Base-by-base conservation (phyloP, 805 yeast genomes). In the Priceomyces fermenticarens region DNA sequence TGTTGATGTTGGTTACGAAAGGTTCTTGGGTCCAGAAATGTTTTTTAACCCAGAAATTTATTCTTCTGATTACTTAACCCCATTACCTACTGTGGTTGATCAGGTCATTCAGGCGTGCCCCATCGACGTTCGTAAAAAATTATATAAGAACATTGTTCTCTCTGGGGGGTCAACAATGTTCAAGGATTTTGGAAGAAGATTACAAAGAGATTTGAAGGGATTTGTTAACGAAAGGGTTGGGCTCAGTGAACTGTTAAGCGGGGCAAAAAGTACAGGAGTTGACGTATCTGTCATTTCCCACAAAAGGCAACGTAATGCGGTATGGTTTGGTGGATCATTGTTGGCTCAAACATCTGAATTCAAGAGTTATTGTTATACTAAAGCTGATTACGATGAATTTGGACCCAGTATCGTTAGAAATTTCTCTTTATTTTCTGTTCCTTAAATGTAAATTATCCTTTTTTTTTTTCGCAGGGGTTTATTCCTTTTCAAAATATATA, bases 91-190 rank as follows among this genome's bases (percentile, higher is more conserved):
- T n/a, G 93, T 88, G 13, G 98, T 93, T 39, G 99, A 93, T 66
- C 86, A 81, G 52, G 97, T 91, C 11, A 90, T 93, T 51, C 97
- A 91, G 70, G 76, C 91, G 10, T 82, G 96, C 37, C 99, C 99
- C 42, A 90, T 93, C 51, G 99, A 93, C 72, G 99, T 93, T 30
- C 87, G 99, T 68, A 91, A 93, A 67, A 96, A 95, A 44, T 77
- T 93, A 44, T 93, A 93, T 72, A 88, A 84, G 66, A 93, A 93
- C 67, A 93, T 93, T 58, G 99, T 93, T 13, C 75, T 93, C 42
- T 85, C 95, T 40, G 99, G 99, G 56, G 99, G 99, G 35, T 89
- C 97, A 2, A 93, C 99, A 8, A 93, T 93, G 99, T 93, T 93
- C 67, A 89, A 89, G 60, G 98, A 93, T 63, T 93, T 93, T 59